Evolutionary conservation across 2,329 filamentous ascomycete genomes (phyloP), one percentile per base, ranked within the genome.

Genomic region (Pseudocercospora vitis): DNA sequence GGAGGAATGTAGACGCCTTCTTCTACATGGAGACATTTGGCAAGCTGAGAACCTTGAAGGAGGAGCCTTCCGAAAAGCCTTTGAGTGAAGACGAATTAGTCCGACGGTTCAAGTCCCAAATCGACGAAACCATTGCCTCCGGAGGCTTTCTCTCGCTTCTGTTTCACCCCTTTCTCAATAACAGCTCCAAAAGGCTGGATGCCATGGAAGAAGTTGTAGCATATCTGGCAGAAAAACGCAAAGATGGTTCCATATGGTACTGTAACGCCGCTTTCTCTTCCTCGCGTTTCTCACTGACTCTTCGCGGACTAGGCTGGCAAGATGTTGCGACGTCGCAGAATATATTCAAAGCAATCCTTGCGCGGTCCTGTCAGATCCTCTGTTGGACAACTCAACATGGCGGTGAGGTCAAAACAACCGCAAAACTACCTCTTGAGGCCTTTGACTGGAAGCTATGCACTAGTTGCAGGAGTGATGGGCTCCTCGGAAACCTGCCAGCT

Each of bases 131-230:
- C 8, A 64, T 68, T 21, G 50, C 56, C 37, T 58, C 60, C 12
- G 63, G 64, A 9, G 63, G 63, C 8, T 68, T 65, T 48, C 23
- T 67, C 21, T 64, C 65, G 2, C 52, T 68, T 16, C 49, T 70
- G 16, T 70, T 69, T 39, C 68, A 70, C 56, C 68, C 68, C 0
- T 70, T 70, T 51, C 48, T 70, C 32, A 66, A 62, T 12, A 56
- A 63, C 35, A 50, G 35, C 6, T 40, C 58, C 8, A 61, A 65
- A 33, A 51, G 63, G 40, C 39, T 68, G 31, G 21, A 61, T 32
- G 68, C 66, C 7, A 62, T 69, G 56, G 61, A 65, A 46, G 42
- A 52, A 9, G 63, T 70, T 6, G 24, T 67, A 23, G 35, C 61
- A 28, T 62, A 68, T 52, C 48, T 70, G 2, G 63, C 51, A 7